Conservation (phyloP, 805 yeast genomes). For the Suhomyces prunicola region DNA sequence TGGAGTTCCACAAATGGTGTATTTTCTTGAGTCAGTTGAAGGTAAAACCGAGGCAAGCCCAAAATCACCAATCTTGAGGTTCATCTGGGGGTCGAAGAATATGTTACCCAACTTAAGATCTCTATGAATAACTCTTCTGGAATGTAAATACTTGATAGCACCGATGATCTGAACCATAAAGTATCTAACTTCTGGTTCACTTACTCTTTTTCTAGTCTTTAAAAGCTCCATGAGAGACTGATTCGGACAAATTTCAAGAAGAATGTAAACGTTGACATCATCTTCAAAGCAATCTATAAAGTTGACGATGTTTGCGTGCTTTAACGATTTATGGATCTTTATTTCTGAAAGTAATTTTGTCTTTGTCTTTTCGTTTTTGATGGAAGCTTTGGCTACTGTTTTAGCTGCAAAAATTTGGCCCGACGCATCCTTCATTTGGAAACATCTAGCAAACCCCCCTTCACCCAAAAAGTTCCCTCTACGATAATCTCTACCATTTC, state of each 20-base stretch:
- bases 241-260: constrained; percentile 92
- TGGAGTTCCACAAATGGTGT: constrained; percentile 98
- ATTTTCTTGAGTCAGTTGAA: constrained; percentile 65
- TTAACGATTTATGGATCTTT: constrained; percentile 87
- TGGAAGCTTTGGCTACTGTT: constrained; percentile 94
- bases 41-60: constrained; percentile 96
- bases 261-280: constrained; percentile 86
- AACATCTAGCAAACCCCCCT: constrained; percentile 98
- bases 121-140: constrained; percentile 89
- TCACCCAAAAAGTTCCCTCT: constrained; percentile 92
- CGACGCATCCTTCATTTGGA: constrained; percentile 87
- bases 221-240: constrained; percentile 92
- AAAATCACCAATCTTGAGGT: constrained; percentile 94
- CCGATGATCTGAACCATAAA: constrained; percentile 92
- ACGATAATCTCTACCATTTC: constrained; percentile 83
- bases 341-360: constrained; percentile 86
- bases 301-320: constrained; percentile 86
- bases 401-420: constrained; percentile 93
- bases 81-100: constrained; percentile 90
- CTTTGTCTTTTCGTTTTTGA: constrained; percentile 85
- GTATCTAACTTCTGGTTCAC: constrained; percentile 88
- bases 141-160: constrained; percentile 89
- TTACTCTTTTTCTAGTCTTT: constrained; percentile 75
- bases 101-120: constrained; percentile 95
- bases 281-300: constrained; percentile 97